A percentile compares a stretch with the other conserved stretches of the same genome.
Evolutionary conservation across 345 rosid species (phyloP).

Genomic region (Salix brachista): DNA sequence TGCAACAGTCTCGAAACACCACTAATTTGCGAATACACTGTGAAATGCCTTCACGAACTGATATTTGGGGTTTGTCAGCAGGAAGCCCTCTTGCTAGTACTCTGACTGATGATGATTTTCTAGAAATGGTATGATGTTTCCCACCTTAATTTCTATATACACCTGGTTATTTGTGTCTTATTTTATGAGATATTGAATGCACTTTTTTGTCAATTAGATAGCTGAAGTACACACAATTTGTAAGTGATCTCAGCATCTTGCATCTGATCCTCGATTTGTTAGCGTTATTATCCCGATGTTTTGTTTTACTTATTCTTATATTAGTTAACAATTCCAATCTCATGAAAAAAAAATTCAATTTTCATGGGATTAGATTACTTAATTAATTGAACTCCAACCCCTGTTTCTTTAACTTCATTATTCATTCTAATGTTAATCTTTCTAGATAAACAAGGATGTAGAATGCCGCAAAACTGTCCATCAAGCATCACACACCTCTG

Average conservation of each 20-base stretch:
- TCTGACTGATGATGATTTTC: conserved; percentile 86
- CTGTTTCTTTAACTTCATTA: neutral
- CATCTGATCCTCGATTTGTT: neutral
- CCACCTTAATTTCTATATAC: conserved; percentile 1
- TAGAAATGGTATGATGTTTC: conserved; percentile 70
- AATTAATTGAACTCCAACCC: neutral
- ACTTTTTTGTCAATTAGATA: no score
- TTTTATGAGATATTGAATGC: no score
- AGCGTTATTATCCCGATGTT: neutral
- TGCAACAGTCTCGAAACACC: conserved; percentile 27
- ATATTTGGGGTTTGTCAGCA: conserved; percentile 68
- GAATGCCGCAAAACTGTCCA: neutral
- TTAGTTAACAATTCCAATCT: neutral
- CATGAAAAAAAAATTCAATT: neutral
- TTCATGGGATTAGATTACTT: neutral
- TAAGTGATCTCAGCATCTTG: neutral
- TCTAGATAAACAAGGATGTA: neutral
- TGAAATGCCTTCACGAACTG: conserved; percentile 46
- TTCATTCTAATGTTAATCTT: neutral
- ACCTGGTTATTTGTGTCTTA: no score
- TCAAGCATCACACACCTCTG: neutral
- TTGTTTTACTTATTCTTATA: neutral
- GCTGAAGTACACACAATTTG: no score
- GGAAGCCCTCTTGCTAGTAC: conserved; percentile 80
- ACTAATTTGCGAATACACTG: conserved; percentile 32